phyloP scores from a whole-genome alignment of 176 grass and related monocot genomes.

The Bromus sterilis region DNA sequence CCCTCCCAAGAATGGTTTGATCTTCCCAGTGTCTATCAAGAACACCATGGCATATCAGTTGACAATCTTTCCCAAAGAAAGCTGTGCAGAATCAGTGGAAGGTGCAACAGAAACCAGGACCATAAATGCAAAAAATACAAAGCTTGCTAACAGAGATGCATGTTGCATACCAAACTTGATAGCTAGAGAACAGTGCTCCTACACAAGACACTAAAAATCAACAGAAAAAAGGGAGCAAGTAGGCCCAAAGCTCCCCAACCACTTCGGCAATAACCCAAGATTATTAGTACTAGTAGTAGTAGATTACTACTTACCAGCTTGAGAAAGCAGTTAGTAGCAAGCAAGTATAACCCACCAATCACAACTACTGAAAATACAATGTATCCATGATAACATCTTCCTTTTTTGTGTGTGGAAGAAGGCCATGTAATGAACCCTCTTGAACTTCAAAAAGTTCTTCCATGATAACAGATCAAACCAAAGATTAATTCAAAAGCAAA shows the following conservation, averaged over 20 bases:
- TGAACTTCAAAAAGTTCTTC: neutral
- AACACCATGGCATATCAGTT: neutral
- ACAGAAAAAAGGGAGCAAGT: conserved; percentile 15
- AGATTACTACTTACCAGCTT: too few relatives aligned
- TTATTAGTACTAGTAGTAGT: too few relatives aligned
- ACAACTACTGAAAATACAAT: neutral
- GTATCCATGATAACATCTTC: neutral
- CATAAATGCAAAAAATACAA: conserved; percentile 23
- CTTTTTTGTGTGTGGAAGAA: neutral
- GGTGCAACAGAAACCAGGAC: neutral
- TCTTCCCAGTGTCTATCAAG: neutral
- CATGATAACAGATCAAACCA: neutral
- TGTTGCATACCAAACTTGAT: conserved; percentile 14
- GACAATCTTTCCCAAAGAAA: neutral
- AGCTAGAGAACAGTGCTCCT: conserved; percentile 15
- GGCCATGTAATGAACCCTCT: neutral
- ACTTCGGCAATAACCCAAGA: conserved; percentile 11
- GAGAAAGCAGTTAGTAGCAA: neutral
- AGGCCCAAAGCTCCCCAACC: conserved; percentile 19
- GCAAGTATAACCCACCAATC: neutral
- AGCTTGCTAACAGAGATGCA: neutral
- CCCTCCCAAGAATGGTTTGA: neutral
- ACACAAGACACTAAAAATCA: neutral
- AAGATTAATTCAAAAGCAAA: neutral
- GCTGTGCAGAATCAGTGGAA: conserved; percentile 8